These are phyloP conservation scores for Saturnispora quitensis DNA, from an alignment of 805 yeast genomes.

Conservation along the genomic window DNA sequence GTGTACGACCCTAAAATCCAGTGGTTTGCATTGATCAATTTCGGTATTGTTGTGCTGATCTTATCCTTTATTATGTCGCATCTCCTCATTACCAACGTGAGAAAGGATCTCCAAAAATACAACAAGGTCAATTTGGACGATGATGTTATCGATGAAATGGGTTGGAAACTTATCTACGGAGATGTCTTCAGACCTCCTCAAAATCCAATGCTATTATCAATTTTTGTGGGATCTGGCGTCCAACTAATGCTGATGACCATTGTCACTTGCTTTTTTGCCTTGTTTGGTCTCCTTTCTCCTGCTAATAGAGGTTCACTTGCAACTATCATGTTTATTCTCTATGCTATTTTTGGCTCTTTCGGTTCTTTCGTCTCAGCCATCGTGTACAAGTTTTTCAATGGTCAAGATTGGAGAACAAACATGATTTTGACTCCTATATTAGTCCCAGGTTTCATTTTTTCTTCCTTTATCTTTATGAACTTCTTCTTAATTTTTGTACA, in stretches of 20 bases:
- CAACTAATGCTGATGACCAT: conserved; percentile 74
- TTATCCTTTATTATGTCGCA: conserved; percentile 73
- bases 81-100: conserved; percentile 68
- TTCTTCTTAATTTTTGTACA: conserved; percentile 68
- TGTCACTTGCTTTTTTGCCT: conserved; percentile 69
- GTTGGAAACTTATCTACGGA: conserved; percentile 95
- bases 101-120: conserved; percentile 77
- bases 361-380: conserved; percentile 87
- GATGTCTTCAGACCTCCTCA: conserved; percentile 87
- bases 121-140: conserved; percentile 83
- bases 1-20: conserved; percentile 89
- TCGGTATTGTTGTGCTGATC: conserved; percentile 70
- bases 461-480: conserved; percentile 59
- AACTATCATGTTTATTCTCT: conserved; percentile 80
- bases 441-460: conserved; percentile 74
- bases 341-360: conserved; percentile 68
- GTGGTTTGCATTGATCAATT: conserved; percentile 89
- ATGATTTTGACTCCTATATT: conserved; percentile 72
- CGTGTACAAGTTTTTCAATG: conserved; percentile 82
- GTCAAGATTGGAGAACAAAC: conserved; percentile 84
- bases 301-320: conserved; percentile 90
- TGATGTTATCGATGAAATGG: conserved; percentile 84
- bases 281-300: conserved; percentile 84
- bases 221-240: conserved; percentile 78
- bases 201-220: conserved; percentile 60